A percentile compares a stretch with the other conserved stretches of the same genome.
These are phyloP conservation scores for Mortierella claussenii DNA, from an alignment of 192 early-diverging fungal species.

Conservation along the genomic window DNA sequence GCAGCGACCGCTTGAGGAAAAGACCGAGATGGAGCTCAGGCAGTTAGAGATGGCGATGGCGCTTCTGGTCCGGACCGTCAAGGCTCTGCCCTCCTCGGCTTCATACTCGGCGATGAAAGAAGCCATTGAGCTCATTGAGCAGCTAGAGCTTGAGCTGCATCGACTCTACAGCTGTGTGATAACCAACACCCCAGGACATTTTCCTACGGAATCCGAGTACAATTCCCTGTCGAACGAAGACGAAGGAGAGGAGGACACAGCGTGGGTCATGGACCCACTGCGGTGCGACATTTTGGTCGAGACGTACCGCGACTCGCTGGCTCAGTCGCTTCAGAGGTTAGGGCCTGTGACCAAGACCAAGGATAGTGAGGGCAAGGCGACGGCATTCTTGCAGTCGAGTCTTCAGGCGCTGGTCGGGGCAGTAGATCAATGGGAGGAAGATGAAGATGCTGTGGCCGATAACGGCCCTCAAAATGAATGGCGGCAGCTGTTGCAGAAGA, in stretches of 20 bases:
- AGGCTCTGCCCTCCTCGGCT: background rate
- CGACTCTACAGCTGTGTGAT: slow-evolving; percentile 5
- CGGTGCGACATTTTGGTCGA: slow-evolving; percentile 17
- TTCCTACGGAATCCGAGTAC: too few species aligned
- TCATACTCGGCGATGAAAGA: background rate
- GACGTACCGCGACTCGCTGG: slow-evolving; percentile 3
- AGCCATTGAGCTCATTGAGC: background rate
- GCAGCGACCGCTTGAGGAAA: background rate
- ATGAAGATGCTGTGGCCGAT: background rate
- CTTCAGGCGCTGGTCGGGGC: background rate
- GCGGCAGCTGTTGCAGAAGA: background rate
- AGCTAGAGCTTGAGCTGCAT: slow-evolving; percentile 11
- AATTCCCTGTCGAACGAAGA: too few species aligned
- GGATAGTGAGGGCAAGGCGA: background rate
- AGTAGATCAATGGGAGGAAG: slow-evolving; percentile 1
- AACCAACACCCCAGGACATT: too few species aligned
- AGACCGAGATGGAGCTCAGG: background rate
- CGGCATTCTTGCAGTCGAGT: background rate
- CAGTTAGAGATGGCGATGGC: slow-evolving; percentile 4
- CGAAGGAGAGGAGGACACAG: too few species aligned
- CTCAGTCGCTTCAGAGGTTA: background rate
- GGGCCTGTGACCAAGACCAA: background rate
- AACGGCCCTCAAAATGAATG: background rate
- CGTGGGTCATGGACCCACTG: background rate
- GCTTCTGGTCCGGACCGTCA: slow-evolving; percentile 14